Evolutionary conservation across 1,139 yeast species (phyloP).

Genomic region (Cylindricascospora bacillispora): DNA sequence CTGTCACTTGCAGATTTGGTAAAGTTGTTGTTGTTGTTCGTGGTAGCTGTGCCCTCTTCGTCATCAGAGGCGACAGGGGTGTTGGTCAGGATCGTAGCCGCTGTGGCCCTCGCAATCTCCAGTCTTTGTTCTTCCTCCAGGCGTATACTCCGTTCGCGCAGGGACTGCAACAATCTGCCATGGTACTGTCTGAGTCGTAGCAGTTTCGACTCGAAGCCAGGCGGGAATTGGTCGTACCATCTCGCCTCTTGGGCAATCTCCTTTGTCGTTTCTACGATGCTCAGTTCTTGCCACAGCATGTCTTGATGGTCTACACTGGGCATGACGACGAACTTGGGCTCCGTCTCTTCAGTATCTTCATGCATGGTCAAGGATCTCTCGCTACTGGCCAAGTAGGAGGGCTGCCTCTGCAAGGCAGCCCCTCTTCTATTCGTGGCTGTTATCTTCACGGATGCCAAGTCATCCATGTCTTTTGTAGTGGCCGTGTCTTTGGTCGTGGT

Average conservation of each 20-base stretch:
- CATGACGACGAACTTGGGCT: conserved; percentile 31
- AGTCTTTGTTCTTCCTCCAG: conserved; percentile 9
- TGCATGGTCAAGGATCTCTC: no score
- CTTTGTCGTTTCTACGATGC: conserved; percentile 66
- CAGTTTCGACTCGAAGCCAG: conserved; percentile 46
- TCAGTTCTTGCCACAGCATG: conserved; percentile 70
- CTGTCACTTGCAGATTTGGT: no score
- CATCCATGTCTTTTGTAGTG: no score
- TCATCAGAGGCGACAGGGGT: conserved; percentile 3
- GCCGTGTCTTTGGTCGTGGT: no score
- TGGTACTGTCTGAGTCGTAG: conserved; percentile 47
- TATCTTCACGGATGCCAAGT: no score
- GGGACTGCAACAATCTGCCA: conserved; percentile 40
- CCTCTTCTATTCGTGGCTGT: no score
- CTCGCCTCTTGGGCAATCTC: conserved; percentile 56
- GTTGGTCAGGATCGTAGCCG: conserved; percentile 4
- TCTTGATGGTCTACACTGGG: conserved; percentile 56
- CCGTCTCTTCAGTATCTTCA: no score
- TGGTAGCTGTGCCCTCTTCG: conserved; percentile 1
- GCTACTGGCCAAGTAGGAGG: no score
- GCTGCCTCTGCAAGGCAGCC: no score
- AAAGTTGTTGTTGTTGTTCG: conserved; percentile 2
- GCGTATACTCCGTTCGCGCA: conserved; percentile 28
- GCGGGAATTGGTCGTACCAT: conserved; percentile 40
- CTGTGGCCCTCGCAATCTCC: conserved; percentile 6